A percentile compares a stretch with the other conserved stretches of the same genome.
phyloP scores from a whole-genome alignment of 1,139 yeast genomes.

The Pichia sp. region DNA sequence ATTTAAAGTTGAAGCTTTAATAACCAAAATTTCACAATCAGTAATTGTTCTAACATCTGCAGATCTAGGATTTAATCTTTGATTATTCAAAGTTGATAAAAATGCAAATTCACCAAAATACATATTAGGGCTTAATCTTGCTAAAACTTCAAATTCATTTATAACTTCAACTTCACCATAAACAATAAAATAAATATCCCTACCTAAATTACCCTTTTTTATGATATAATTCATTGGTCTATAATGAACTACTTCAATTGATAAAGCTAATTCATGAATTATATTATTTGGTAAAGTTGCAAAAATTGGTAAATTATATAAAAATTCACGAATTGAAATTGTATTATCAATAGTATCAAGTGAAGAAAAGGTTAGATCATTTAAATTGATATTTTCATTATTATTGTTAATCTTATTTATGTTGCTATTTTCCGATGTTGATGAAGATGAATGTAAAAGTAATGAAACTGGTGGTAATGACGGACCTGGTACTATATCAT shows the following conservation, averaged over 20 bases:
- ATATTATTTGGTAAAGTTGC: constrained; percentile 49
- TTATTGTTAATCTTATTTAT: background rate
- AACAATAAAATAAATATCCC: constrained; percentile 60
- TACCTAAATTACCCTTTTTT: constrained; percentile 51
- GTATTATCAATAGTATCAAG: constrained; percentile 43
- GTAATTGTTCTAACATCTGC: constrained; percentile 61
- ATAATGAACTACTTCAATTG: constrained; percentile 49
- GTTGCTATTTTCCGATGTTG: background rate
- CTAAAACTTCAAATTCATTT: constrained; percentile 41
- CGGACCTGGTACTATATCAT: constrained; percentile 31
- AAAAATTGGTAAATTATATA: constrained; percentile 54
- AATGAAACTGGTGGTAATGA: constrained; percentile 26
- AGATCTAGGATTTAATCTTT: constrained; percentile 35
- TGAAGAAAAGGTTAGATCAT: constrained; percentile 3
- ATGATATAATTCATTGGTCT: constrained; percentile 56
- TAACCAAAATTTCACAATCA: constrained; percentile 52
- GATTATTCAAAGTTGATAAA: constrained; percentile 38
- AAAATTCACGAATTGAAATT: constrained; percentile 46
- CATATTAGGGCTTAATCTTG: constrained; percentile 54
- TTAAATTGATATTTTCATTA: background rate
- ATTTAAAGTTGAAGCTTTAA: constrained; percentile 48
- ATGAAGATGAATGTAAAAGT: background rate
- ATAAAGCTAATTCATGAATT: constrained; percentile 56
- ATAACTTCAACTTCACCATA: constrained; percentile 68
- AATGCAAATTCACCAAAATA: constrained; percentile 78